Evolutionary conservation across 73 alveolate species (phyloP), one percentile per base, ranked within the genome.

Genomic region (Durusdinium trenchii): DNA sequence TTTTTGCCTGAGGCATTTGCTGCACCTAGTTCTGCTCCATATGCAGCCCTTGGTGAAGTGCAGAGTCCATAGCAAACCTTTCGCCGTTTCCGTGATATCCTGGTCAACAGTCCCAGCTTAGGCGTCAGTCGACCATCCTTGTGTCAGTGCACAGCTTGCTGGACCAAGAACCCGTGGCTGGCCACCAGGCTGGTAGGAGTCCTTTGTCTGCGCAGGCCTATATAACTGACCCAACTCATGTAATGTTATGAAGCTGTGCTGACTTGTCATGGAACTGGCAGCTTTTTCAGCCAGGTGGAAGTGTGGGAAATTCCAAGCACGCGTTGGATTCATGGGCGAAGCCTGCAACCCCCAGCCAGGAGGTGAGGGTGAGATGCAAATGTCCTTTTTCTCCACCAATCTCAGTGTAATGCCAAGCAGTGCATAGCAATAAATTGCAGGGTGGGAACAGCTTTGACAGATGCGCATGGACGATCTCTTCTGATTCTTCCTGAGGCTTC

Each of bases 281-380:
- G 84, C 40, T 36, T 47, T 73, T n/a, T n/a, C 51, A 60, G 3
- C 40, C 52, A 89, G 96, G 96, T 89, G 71, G 67, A 47, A 71
- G 76, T 89, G 32, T 89, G 96, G 96, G 86, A 89, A 50, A 89
- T 89, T 36, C 96, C 96, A 40, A 62, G 86, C 86, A 64, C 96
- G n/a, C 69, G 54, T 32, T 89, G 96, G 96, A 64, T 42, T 47
- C 42, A 50, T 43, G 96, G 86, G 42, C 96, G 85, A 38, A 89
- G 86, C 51, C 52, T 89, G 18, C 96, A 89, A 71, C 96, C 96
- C 32, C 96, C 96, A 28, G 85, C 52, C 35, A 50, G 38, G 30
- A 89, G 96, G 96, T 38, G 84, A 46, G 57, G 43, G 89, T 16
- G 84, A 16, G 20, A 4, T 3, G 35, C 3, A 16, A 20, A 45